phyloP scores from a whole-genome alignment of 106 monocot genomes.

The Narthecium ossifragum region DNA sequence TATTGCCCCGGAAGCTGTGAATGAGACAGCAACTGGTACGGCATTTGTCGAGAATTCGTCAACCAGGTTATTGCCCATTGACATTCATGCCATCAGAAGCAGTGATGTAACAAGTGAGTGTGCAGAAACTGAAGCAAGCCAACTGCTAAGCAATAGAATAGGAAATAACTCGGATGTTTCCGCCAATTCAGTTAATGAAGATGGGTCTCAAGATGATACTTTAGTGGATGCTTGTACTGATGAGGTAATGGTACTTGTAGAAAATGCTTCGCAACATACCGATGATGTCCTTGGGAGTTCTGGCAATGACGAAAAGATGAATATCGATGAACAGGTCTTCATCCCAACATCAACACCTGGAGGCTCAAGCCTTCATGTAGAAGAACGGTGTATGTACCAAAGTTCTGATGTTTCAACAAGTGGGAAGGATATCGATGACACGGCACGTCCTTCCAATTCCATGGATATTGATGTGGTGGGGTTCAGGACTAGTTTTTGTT shows the following conservation, averaged over 20 bases:
- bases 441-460: background rate
- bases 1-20: background rate
- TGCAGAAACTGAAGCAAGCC: background rate
- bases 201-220: slow-evolving; percentile 4
- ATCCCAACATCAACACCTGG: background rate
- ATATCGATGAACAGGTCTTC: slow-evolving; percentile 1
- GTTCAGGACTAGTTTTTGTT: background rate
- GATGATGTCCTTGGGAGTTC: background rate
- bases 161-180: background rate
- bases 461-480: background rate
- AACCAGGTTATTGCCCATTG: background rate
- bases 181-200: background rate
- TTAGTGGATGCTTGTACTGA: background rate
- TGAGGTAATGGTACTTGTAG: background rate
- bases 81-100: background rate
- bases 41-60: slow-evolving; percentile 1
- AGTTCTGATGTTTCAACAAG: background rate
- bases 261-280: background rate
- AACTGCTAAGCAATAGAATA: background rate
- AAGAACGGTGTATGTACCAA: background rate
- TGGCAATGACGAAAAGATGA: background rate
- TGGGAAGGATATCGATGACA: background rate
- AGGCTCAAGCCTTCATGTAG: background rate
- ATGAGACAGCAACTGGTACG: background rate
- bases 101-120: background rate